A percentile compares a stretch with the other conserved stretches of the same genome.
These are phyloP conservation scores for Chromera velia DNA, from an alignment of 73 alveolate genomes.

Conservation along the genomic window DNA sequence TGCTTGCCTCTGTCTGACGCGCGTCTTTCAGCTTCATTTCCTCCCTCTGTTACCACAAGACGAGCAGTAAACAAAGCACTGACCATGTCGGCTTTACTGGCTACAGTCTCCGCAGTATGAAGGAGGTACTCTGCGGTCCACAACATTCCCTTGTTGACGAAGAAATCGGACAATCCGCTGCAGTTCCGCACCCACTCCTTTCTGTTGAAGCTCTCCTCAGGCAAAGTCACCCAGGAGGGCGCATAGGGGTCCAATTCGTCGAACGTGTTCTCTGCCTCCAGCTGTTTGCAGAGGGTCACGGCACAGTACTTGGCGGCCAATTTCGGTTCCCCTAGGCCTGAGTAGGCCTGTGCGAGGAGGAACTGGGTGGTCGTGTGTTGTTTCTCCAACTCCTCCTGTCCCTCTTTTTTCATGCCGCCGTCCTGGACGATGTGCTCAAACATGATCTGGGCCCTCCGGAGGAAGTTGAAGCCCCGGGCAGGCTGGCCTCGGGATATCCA, in stretches of 20 bases:
- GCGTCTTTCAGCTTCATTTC: too few species aligned
- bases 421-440: background rate
- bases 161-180: background rate
- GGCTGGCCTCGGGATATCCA: background rate
- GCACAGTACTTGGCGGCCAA: background rate
- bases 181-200: background rate
- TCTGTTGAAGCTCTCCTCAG: background rate
- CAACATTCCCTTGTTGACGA: background rate
- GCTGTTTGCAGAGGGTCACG: background rate
- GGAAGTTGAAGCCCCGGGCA: background rate
- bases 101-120: background rate
- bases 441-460: background rate
- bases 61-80: too few species aligned
- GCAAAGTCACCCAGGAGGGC: too few species aligned
- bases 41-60: too few species aligned
- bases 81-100: background rate
- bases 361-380: background rate
- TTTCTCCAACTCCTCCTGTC: background rate
- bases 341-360: background rate
- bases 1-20: too few species aligned
- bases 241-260: background rate
- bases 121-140: background rate
- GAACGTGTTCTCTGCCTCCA: background rate
- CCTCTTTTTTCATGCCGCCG: too few species aligned
- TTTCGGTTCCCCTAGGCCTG: background rate